Base-by-base conservation (phyloP, 2,329 filamentous ascomycete genomes). In the Stenocarpella maydis region DNA sequence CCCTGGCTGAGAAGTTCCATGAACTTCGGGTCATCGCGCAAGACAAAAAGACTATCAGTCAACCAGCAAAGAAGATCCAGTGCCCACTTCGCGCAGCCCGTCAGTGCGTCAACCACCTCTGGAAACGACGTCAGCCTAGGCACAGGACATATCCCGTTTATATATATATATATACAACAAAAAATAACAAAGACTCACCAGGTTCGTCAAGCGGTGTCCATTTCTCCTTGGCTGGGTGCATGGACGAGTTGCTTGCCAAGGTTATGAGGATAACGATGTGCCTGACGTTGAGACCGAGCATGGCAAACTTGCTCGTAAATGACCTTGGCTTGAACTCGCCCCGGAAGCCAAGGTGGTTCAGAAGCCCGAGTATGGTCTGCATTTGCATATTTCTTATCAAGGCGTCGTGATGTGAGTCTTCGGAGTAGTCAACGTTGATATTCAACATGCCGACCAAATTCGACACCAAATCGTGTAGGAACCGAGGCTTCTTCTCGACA, bases 391-490 rank as follows among this genome's bases (percentile, higher is more conserved):
- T 95, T 70, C 90, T 85, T 72, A 96, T 87, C 41, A 97, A 82
- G 69, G 90, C 85, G 76, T 95, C 90, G 74, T 92, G 88, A 53
- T 88, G 86, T 1, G 88, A 83, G 71, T 97, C 93, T 60, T 92
- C 87, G 0, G 93, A 92, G 76, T 95, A 97, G 80, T 98, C 95
- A 58, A 95, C 88, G 61, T 90, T 89, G 37, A 93, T 85, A 72
- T 90, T 91, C 64, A 95, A 82, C 69, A 92, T 88, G 49, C 88
- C 85, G 65, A 93, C 89, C 15, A 94, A 82, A 72, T 92, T 90
- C 49, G 83, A 85, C 65, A 92, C 82, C 83, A 90, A 90, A 69
- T 90, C 84, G 50, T 85, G 83, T 65, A 88, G 82, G 72, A 92
- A 89, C 63, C 86, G 87, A 80, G 81, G 77, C 15, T 78, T 77